Conservation (phyloP, 75 land plant species). For the Chamaecyparis obtusa region DNA sequence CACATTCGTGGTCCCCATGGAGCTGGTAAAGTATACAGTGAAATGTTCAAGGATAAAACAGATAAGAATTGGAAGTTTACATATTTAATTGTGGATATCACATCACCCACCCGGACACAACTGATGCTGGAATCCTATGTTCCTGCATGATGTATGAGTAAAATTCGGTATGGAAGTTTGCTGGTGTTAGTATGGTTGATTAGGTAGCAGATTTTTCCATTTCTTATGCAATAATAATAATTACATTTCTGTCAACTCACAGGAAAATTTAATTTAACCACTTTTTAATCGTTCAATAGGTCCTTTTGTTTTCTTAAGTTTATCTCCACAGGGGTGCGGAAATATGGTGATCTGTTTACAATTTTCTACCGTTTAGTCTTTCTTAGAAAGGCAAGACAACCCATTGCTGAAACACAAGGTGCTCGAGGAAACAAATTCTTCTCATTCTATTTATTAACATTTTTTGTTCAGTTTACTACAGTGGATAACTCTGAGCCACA, state of each 20-base stretch:
- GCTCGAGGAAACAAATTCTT: neutral
- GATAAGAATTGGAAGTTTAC: conserved; percentile 91
- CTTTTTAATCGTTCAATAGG: neutral
- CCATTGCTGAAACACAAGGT: neutral
- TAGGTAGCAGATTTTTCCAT: neutral
- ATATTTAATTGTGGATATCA: conserved; percentile 78
- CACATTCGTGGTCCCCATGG: conserved; percentile 91
- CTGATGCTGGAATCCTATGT: conserved; percentile 90
- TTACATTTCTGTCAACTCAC: neutral
- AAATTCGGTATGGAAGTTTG: neutral
- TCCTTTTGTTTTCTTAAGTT: neutral
- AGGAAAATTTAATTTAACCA: neutral
- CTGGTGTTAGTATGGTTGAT: neutral
- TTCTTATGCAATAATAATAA: neutral
- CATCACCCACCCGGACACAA: conserved; percentile 63
- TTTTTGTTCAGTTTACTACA: neutral
- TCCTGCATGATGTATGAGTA: conserved; percentile 43
- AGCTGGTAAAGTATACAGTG: conserved; percentile 74
- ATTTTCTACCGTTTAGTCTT: neutral
- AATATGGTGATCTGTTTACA: neutral
- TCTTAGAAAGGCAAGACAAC: neutral
- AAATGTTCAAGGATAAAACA: conserved; percentile 86
- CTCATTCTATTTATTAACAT: conserved; percentile 2
- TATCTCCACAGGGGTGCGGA: neutral
- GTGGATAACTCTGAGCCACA: neutral